Evolutionary conservation across 2,329 filamentous ascomycete genomes (phyloP), one percentile per base, ranked within the genome.

Genomic region (Aspergillus fischeri): DNA sequence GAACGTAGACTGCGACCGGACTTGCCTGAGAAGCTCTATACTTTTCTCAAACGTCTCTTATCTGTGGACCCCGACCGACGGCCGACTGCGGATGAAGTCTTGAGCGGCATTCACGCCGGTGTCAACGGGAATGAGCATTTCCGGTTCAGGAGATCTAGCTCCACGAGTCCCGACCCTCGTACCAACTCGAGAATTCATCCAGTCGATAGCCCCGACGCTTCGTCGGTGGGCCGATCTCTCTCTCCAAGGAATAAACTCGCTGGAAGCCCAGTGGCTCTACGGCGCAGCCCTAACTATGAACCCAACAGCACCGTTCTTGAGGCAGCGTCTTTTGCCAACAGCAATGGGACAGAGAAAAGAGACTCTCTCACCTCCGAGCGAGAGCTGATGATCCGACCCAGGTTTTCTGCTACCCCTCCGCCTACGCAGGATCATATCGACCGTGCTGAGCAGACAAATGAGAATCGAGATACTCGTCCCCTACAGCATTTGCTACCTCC

Each of bases 61-160:
- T 87, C 91, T 1, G 79, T 95, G 11, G 82, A 92, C 58, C 91
- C 93, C 0, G 77, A 79, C 1, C 85, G 92, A 55, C 82, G 94
- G 6, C 94, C 94, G 0, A 91, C 86, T 48, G 92, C 94, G 0
- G 90, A 86, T 49, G 92, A 97, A 56, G 93, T 99, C 1, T 74
- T 97, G 42, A 81, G 81, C 9, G 89, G 86, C 2, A 90, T 96
- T 73, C 87, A 89, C 64, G 86, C 83, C 41, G 87, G 90, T 2
- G 77, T 77, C 3, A 77, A 74, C 44, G 73, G 78, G 14, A 77
- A 84, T 74, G 63, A 81, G 27, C 75, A 70, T 66, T 63, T 79
- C 72, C 66, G 73, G 65, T 65, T 74, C 65, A 67, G 70, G 58
- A 65, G 72, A 60, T 53, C 64, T 55, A 68, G 69, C 48, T 65